Conservation (phyloP, 306 rosid species). For the Pyrus communis region DNA sequence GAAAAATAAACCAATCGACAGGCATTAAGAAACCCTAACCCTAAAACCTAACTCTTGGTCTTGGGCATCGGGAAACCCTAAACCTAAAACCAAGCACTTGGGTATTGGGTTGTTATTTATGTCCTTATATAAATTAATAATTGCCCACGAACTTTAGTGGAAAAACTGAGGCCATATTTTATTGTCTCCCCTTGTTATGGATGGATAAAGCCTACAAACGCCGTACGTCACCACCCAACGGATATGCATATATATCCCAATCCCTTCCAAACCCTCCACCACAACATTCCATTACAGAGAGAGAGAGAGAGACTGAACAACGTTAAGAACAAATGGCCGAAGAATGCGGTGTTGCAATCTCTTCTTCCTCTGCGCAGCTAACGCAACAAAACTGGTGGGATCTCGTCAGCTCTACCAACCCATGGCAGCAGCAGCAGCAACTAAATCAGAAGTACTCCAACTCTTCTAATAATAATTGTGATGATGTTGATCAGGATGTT, state of each 20-base stretch:
- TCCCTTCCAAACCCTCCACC: conserved; percentile 9
- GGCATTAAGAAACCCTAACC: background rate
- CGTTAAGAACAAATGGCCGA: conserved; percentile 41
- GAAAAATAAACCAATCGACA: background rate
- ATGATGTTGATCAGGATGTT: conserved; percentile 42
- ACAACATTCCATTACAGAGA: background rate
- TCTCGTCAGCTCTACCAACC: conserved; percentile 26
- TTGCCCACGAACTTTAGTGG: conserved; percentile 78
- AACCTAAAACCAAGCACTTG: conserved; percentile 18
- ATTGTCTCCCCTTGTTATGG: conserved; percentile 66
- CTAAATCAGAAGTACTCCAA: conserved; percentile 57
- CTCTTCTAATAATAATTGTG: conserved; percentile 44
- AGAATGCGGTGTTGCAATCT: conserved; percentile 54
- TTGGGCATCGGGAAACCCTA: background rate
- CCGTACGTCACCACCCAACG: conserved; percentile 42
- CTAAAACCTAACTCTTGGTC: conserved; percentile 22
- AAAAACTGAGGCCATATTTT: conserved; percentile 66
- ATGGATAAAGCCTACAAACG: conserved; percentile 29
- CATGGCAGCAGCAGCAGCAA: conserved; percentile 16
- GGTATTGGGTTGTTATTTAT: conserved; percentile 11
- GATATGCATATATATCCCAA: conserved; percentile 14
- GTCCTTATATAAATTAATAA: conserved; percentile 40
- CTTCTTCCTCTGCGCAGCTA: conserved; percentile 8
- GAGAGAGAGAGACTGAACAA: background rate
- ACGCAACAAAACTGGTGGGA: conserved; percentile 77